These are phyloP conservation scores for Cryptomeria japonica DNA, from an alignment of 75 land plant species.

Conservation along the genomic window DNA sequence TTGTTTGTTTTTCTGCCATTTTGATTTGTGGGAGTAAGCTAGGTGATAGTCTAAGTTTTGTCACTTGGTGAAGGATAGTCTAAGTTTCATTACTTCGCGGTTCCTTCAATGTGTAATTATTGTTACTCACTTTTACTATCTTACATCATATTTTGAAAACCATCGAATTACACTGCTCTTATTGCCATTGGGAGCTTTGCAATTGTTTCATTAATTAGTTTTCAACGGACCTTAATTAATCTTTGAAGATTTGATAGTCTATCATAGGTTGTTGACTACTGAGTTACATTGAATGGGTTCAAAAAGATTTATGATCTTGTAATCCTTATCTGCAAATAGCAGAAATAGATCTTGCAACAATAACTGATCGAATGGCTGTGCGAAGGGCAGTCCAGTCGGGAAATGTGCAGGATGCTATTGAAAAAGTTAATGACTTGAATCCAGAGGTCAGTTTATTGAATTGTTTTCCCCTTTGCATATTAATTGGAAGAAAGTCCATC, in stretches of 20 bases:
- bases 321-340: conserved; percentile 66
- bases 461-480: neutral
- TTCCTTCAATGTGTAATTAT: neutral
- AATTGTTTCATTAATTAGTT: neutral
- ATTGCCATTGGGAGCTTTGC: neutral
- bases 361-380: conserved; percentile 94
- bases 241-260: neutral
- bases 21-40: neutral
- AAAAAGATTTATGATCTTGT: neutral
- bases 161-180: neutral
- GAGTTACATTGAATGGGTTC: neutral
- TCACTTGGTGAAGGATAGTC: too few relatives aligned
- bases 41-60: neutral
- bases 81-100: neutral
- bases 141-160: neutral
- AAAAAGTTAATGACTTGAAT: conserved; percentile 96
- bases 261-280: neutral
- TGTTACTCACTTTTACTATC: neutral
- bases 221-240: neutral
- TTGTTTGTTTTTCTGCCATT: conserved; percentile 10
- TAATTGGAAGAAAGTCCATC: neutral
- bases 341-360: conserved; percentile 93
- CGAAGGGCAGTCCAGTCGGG: conserved; percentile 94
- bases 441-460: conserved; percentile 65
- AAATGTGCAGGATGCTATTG: conserved; percentile 95